phyloP scores from a whole-genome alignment of 2,329 filamentous ascomycete genomes.

The Monosporascus sp. region DNA sequence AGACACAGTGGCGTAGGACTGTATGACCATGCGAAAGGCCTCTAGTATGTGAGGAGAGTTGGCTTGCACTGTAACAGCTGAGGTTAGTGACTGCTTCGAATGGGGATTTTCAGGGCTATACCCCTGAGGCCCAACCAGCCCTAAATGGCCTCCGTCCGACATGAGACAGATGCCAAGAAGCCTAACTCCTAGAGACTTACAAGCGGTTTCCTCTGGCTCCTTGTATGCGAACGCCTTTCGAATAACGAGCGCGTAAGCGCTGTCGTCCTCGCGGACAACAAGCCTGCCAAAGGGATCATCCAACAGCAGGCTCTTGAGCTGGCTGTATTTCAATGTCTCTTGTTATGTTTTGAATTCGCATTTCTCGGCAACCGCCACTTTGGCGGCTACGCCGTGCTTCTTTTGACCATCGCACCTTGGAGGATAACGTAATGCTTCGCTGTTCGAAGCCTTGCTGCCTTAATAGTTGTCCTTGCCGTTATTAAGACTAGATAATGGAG shows the following conservation, averaged over 20 bases:
- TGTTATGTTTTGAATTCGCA: conserved; percentile 24
- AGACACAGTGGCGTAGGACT: conserved; percentile 16
- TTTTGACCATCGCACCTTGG: too few species aligned
- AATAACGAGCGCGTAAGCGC: conserved; percentile 20
- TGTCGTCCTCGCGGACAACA: conserved; percentile 13
- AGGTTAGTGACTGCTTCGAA: too few species aligned
- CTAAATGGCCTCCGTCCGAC: too few species aligned
- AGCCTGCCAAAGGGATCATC: conserved; percentile 18
- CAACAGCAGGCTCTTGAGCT: conserved; percentile 4
- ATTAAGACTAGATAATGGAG: too few species aligned
- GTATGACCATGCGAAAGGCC: conserved; percentile 19
- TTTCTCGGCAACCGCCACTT: conserved; percentile 8
- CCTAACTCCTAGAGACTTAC: too few species aligned
- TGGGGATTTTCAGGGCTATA: too few species aligned
- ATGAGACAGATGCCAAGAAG: too few species aligned
- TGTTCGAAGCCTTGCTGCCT: too few species aligned
- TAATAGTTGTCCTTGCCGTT: too few species aligned
- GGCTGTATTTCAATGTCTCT: conserved; percentile 10
- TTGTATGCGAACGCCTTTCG: conserved; percentile 13
- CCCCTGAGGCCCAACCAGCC: too few species aligned
- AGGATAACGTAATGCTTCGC: too few species aligned
- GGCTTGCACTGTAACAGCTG: conserved; percentile 8
- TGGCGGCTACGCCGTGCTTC: not conserved
- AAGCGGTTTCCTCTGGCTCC: conserved; percentile 11
- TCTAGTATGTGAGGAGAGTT: conserved; percentile 24